Evolutionary conservation across 2,329 filamentous ascomycete species (phyloP), one percentile per base, ranked within the genome.

Genomic region (Chalaropsis thielavioides): DNA sequence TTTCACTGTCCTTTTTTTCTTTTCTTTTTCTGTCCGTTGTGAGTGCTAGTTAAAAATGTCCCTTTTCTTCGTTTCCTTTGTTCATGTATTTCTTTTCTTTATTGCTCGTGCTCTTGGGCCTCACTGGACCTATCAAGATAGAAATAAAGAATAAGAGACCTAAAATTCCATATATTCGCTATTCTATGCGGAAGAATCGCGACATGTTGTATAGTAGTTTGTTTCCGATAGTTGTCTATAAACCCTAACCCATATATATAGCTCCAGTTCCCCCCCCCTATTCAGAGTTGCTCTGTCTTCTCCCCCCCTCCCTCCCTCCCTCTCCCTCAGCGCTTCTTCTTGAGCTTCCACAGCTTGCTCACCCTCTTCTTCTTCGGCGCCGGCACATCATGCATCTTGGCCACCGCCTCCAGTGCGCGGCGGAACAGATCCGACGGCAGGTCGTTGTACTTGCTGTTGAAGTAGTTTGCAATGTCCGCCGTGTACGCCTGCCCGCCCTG

Each of bases 401-500:
- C 92, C 70, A 96, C 87, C 68, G 80, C 80, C 70, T 88, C 85
- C 64, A 97, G 76, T 70, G 90, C 90, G 70, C 83, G 80, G 75
- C 91, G 92, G 73, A 97, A 97, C 73, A 67, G 38, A 31, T 66
- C 64, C 2, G 61, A 41, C 19, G 66, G 63, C 19, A 68, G 60
- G 38, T 66, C 65, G 4, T 35, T 58, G 35, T 68, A 62, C 46
- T 67, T 60, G 35, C 64, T 62, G 27, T 68, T 68, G 58, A 68
- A 68, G 38, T 66, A 65, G 40, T 49, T 64, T 41, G 63, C 64
- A 24, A 68, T 68, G 40, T 91, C 87, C 19, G 84, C 82, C 62
- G 86, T 87, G 54, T 64, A 63, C 5, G 89, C 89, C 41, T 83
- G 81, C 2, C 91, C 91, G 10, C 89, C 88, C 65, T 95, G 90